Evolutionary conservation across 305 asterid genomes (phyloP).

Genomic region (Vinca major): DNA sequence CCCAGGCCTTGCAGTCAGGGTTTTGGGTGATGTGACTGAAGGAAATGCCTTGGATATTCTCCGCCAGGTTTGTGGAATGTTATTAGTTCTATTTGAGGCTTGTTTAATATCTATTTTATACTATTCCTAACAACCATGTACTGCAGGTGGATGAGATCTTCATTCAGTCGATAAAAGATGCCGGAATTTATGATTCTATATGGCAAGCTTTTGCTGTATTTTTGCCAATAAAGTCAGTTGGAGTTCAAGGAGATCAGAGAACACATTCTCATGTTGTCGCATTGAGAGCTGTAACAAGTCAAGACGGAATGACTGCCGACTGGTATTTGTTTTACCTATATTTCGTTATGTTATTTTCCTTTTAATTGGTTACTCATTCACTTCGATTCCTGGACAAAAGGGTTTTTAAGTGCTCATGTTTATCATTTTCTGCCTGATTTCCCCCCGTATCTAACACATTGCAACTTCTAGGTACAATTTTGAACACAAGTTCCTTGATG

Average conservation of each 20-base stretch:
- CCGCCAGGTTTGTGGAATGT: slow-evolving; percentile 1
- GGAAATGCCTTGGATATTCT: slow-evolving; percentile 13
- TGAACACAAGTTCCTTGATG: slow-evolving; percentile 73
- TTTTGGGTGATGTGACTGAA: slow-evolving; percentile 15
- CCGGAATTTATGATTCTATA: slow-evolving; percentile 73
- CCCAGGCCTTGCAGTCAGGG: slow-evolving; percentile 14
- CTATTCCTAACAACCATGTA: background rate
- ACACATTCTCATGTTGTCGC: slow-evolving; percentile 83
- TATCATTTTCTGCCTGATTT: background rate
- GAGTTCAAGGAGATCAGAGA: slow-evolving; percentile 98
- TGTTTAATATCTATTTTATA: background rate
- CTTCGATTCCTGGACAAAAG: background rate
- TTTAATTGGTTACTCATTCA: background rate
- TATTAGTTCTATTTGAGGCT: background rate
- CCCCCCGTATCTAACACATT: background rate
- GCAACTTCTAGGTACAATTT: slow-evolving; percentile 67
- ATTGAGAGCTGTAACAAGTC: slow-evolving; percentile 92
- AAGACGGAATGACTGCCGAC: slow-evolving; percentile 99
- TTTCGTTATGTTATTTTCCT: background rate
- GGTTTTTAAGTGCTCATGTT: background rate
- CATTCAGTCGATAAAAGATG: slow-evolving; percentile 78
- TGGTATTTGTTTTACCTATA: slow-evolving; percentile 35
- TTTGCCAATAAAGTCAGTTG: slow-evolving; percentile 81
- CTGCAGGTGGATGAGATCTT: slow-evolving; percentile 87
- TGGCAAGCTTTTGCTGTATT: slow-evolving; percentile 99